Base-by-base conservation (phyloP, 306 rosid species). In the Vigna reflexopilosa region DNA sequence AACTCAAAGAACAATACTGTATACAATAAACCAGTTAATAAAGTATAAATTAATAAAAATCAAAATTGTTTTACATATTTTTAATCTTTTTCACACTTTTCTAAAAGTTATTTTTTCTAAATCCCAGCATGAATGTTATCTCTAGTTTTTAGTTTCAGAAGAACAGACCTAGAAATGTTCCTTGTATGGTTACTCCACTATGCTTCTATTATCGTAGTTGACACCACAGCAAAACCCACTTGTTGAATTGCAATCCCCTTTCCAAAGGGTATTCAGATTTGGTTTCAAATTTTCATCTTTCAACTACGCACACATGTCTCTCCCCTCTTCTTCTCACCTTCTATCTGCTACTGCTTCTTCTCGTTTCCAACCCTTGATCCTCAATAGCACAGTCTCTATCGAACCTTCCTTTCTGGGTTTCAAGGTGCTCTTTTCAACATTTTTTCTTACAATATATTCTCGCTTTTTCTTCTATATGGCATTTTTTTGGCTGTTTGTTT, bases 271-370 rank as follows among this genome's bases (percentile, higher is more conserved):
- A 47, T 55, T 50, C 11, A 6, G 44, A 65, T 81, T 38, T 15
- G 40, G 24, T 40, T 76, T 84, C 80, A 80, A 71, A 22, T 10
- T 80, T 78, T 74, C 10, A 70, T 81, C 77, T 77, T 73, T 36
- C 68, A 49, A 0, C 9, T 58, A 20, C 57, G 10, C 12, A 6
- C 79, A 77, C 58, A 91, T 93, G 97, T 81, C 86, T 71, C 71
- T 87, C 52, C 78, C 77, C 3, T 80, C 13, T 82, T 77, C 88
- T 26, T 88, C 88, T 67, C 81, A 76, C 81, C 83, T 88, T 62
- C 38, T 88, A 50, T 85, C 93, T 59, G 72, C 82, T 5, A 42
- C 74, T 40, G 22, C 93, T 40, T 82, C 88, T 56, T 16, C 84
- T 76, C 84, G 73, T 52, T 83, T 87, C 77, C 90, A 70, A 36